phyloP scores from a whole-genome alignment of 495 filamentous ascomycete genomes.

The Talaromyces borbonicus region DNA sequence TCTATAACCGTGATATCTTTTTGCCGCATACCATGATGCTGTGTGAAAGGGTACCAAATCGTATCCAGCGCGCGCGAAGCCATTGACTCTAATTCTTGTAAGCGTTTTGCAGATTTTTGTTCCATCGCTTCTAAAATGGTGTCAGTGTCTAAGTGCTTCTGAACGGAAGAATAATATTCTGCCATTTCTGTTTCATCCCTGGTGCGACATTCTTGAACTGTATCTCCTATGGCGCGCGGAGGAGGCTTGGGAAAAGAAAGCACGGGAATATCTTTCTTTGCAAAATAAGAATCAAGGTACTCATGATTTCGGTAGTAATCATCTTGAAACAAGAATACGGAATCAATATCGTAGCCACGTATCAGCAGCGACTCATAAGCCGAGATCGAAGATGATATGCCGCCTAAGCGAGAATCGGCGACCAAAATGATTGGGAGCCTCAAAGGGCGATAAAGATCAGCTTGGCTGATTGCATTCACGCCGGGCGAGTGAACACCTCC shows the following conservation, averaged over 20 bases:
- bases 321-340: conserved; percentile 53
- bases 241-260: conserved; percentile 46
- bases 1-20: conserved; percentile 60
- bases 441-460: conserved; percentile 61
- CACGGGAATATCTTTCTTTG: conserved; percentile 43
- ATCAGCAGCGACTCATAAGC: conserved; percentile 64
- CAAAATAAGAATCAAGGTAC: conserved; percentile 56
- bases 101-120: conserved; percentile 37
- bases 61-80: conserved; percentile 39
- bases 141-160: conserved; percentile 25
- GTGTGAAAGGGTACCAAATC: conserved; percentile 79
- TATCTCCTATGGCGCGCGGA: conserved; percentile 14
- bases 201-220: conserved; percentile 19
- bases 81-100: conserved; percentile 50
- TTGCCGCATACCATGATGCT: conserved; percentile 51
- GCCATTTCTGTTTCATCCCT: conserved; percentile 46
- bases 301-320: conserved; percentile 51
- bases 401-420: conserved; percentile 60
- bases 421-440: conserved; percentile 63
- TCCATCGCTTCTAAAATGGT: conserved; percentile 38
- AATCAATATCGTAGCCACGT: conserved; percentile 63
- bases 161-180: conserved; percentile 43
- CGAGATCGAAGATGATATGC: conserved; percentile 64
- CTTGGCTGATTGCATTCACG: conserved; percentile 64
- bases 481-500: conserved; percentile 67